phyloP scores from a whole-genome alignment of 2,329 filamentous ascomycete genomes.

The Pseudopithomyces maydicus region DNA sequence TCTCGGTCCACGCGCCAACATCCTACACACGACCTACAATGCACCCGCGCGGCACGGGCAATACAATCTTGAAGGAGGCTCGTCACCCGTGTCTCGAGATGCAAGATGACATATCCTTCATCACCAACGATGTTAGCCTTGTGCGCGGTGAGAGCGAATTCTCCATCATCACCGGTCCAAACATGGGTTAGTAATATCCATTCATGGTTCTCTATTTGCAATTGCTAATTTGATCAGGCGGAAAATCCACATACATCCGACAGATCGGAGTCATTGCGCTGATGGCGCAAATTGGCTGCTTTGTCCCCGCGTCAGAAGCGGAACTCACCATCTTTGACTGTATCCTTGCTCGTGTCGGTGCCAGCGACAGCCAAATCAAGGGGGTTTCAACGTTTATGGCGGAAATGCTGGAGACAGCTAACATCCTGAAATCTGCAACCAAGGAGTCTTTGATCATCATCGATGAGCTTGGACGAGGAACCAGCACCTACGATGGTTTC shows the following conservation, averaged over 20 bases:
- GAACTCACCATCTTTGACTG: conserved; percentile 96
- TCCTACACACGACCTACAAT: conserved; percentile 91
- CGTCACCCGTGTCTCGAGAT: conserved; percentile 98
- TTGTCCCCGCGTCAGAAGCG: conserved; percentile 88
- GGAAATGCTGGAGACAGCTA: conserved; percentile 98
- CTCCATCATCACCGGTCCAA: conserved; percentile 94
- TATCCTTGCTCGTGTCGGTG: conserved; percentile 93
- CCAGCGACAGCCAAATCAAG: conserved; percentile 95
- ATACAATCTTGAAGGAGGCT: conserved; percentile 88
- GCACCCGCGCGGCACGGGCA: conserved; percentile 83
- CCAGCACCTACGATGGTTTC: conserved; percentile 97
- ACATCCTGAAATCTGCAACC: conserved; percentile 96
- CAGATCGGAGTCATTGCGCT: conserved; percentile 96
- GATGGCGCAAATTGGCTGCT: conserved; percentile 96
- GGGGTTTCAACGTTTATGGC: conserved; percentile 99
- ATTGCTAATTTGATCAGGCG: conserved; percentile 40
- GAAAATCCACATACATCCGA: conserved; percentile 97
- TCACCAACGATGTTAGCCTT: conserved; percentile 93
- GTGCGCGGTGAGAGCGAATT: conserved; percentile 81
- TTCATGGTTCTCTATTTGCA: background rate
- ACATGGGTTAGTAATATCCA: conserved; percentile 71
- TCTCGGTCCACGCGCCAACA: conserved; percentile 88
- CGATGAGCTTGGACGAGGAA: conserved; percentile 94
- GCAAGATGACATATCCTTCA: conserved; percentile 98
- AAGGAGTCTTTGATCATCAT: conserved; percentile 97